phyloP scores from a whole-genome alignment of 805 yeast species.

The Wickerhamiella azyma region DNA sequence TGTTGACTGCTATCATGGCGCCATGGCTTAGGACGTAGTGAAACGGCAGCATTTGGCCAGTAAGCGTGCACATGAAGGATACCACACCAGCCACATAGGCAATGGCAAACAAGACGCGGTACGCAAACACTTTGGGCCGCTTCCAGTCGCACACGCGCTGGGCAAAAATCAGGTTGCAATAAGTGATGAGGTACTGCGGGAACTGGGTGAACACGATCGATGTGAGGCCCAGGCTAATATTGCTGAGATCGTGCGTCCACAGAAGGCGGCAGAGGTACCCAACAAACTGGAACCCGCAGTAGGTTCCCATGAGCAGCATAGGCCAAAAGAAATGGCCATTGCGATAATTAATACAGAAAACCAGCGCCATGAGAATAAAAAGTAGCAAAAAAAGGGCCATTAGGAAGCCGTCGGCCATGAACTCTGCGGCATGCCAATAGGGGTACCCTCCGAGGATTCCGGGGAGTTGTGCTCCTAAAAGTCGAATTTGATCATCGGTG shows the following conservation, averaged over 20 bases:
- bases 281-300: slow-evolving; percentile 37
- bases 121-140: slow-evolving; percentile 55
- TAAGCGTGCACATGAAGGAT: slow-evolving; percentile 49
- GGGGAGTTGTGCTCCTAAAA: slow-evolving; percentile 20
- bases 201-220: slow-evolving; percentile 42
- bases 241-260: slow-evolving; percentile 46
- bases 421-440: slow-evolving; percentile 14
- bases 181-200: slow-evolving; percentile 44
- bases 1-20: slow-evolving; percentile 37
- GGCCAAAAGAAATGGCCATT: slow-evolving; percentile 51
- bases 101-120: slow-evolving; percentile 37
- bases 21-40: slow-evolving; percentile 37
- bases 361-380: slow-evolving; percentile 34
- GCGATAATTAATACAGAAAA: slow-evolving; percentile 35
- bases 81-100: slow-evolving; percentile 42
- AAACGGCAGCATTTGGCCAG: slow-evolving; percentile 49
- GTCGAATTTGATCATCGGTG: neutral
- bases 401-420: slow-evolving; percentile 22
- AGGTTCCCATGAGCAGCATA: slow-evolving; percentile 40
- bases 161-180: slow-evolving; percentile 49
- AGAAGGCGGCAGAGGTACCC: slow-evolving; percentile 46
- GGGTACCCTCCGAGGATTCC: slow-evolving; percentile 44
- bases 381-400: neutral
- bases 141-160: slow-evolving; percentile 65
- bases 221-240: slow-evolving; percentile 38